Evolutionary conservation across 2,329 filamentous ascomycete genomes (phyloP), one percentile per base, ranked within the genome.

Genomic region (Alternaria gaisen): DNA sequence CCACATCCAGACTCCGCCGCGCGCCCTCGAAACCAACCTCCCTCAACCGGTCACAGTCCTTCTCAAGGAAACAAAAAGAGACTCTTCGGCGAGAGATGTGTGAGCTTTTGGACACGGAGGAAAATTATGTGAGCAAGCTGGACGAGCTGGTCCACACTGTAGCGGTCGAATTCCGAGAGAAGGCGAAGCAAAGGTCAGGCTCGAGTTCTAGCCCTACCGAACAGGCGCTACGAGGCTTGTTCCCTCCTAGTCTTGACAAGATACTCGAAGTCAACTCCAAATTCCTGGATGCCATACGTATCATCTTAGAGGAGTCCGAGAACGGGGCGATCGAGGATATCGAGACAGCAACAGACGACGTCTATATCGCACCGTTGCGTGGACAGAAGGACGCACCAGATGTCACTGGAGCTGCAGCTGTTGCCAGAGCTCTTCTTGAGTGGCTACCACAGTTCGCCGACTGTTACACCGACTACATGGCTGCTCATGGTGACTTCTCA

Each of bases 361-460:
- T 71, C 53, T 77, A 69, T 64, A 76, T 71, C 28, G 76, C 74
- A 14, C 76, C 72, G 3, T 58, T 74, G 22, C 72, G 73, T 53
- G 76, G 71, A 53, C 76, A 68, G 63, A 77, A 71, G 56, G 77
- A 76, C 56, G 70, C 66, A 53, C 89, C 86, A 74, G 93, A 97
- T 75, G 88, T 91, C 18, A 93, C 90, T 68, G 94, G 94, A 52
- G 88, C 92, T 16, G 81, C 91, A 40, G 86, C 88, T 41, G 90
- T 97, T 76, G 92, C 93, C 42, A 92, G 90, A 70, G 84, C 93
- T 50, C 89, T 97, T 61, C 82, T 95, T 5, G 91, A 96, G 67
- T 97, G 93, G 92, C 95, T 99, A 67, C 95, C 95, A 7, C 90
- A 90, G 67, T 98, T 99, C 74, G 91, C 92, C 26, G 88, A 93